A percentile compares a stretch with the other conserved stretches of the same genome.
These are phyloP conservation scores for Globisporangium polare DNA, from an alignment of 352 stramenopile species.

Conservation along the genomic window DNA sequence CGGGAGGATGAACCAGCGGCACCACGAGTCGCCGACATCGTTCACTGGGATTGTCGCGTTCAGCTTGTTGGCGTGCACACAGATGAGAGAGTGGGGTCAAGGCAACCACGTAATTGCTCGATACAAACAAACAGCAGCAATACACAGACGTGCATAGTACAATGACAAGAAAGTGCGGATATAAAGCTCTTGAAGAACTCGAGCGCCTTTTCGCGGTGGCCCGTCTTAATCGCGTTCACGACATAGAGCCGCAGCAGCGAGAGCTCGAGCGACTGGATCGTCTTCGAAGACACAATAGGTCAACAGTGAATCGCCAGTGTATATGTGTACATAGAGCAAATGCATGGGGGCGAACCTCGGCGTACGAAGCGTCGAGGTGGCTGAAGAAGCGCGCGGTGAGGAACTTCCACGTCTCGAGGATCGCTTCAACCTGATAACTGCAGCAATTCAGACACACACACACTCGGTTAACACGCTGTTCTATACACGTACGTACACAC, in stretches of 20 bases:
- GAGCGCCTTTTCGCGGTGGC: slow-evolving; percentile 58
- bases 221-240: slow-evolving; percentile 70
- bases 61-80: slow-evolving; percentile 54
- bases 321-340: neutral
- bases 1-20: slow-evolving; percentile 79
- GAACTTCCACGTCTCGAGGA: slow-evolving; percentile 81
- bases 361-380: slow-evolving; percentile 71
- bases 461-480: neutral
- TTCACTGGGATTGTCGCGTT: slow-evolving; percentile 35
- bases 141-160: slow-evolving; percentile 1
- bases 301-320: neutral
- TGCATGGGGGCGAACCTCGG: slow-evolving; percentile 23
- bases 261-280: slow-evolving; percentile 58
- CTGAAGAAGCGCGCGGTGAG: slow-evolving; percentile 77
- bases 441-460: slow-evolving; percentile 2
- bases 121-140: neutral
- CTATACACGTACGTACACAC: neutral
- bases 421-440: slow-evolving; percentile 74
- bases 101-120: neutral
- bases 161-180: slow-evolving; percentile 23
- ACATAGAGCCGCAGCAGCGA: slow-evolving; percentile 72
- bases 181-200: slow-evolving; percentile 73
- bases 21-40: slow-evolving; percentile 46
- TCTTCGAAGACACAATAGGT: slow-evolving; percentile 28
- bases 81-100: slow-evolving; percentile 14